Evolutionary conservation across 768 basidiomycete species (phyloP), one percentile per base, ranked within the genome.

Genomic region (Psilocybe subaeruginosa): DNA sequence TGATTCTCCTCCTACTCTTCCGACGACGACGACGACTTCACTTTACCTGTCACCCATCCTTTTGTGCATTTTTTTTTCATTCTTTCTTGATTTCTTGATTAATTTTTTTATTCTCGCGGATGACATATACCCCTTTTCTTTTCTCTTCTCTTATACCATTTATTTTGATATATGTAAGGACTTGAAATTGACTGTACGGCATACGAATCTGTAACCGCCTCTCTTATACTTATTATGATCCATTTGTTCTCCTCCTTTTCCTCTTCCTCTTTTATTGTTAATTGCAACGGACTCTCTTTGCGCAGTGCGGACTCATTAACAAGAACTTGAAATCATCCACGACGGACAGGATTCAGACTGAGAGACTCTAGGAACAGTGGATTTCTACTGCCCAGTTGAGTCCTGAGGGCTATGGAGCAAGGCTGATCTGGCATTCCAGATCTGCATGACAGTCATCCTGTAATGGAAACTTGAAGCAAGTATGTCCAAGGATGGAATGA

Each of bases 1-100:
- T 77, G 62, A 62, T 43, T 43, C n/a, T 43, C 41, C 12, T 43
- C 41, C 41, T 12, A 8, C 1, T 43, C 14, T 43, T 43, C 7
- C 14, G n/a, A 43, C n/a, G 8, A 8, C n/a, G 8, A 8, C 37
- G 8, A 39, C 37, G 14, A 8, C 37, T 39, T 39, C 37, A 1
- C 37, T 14, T 14, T 39, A 14, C 37, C 23, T 23, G 2, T 23
- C 23, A 23, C 14, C 17, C 14, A 43, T 43, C 14, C 41, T n/a
- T 43, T 43, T 39, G 23, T 23, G 23, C 33, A 35, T 43, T 43
- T 4, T 43, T 11, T 43, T 43, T 12, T 39, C 14, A 14, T 39
- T 39, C 37, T 16, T 43, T 43, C 41, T 43, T 43, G 41, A 43
- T 43, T 43, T 12, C n/a, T 43, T 7, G 7, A 43, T 43, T 39